These are phyloP conservation scores for Phytophthora tubulina DNA, from an alignment of 352 stramenopile genomes.

Conservation along the genomic window DNA sequence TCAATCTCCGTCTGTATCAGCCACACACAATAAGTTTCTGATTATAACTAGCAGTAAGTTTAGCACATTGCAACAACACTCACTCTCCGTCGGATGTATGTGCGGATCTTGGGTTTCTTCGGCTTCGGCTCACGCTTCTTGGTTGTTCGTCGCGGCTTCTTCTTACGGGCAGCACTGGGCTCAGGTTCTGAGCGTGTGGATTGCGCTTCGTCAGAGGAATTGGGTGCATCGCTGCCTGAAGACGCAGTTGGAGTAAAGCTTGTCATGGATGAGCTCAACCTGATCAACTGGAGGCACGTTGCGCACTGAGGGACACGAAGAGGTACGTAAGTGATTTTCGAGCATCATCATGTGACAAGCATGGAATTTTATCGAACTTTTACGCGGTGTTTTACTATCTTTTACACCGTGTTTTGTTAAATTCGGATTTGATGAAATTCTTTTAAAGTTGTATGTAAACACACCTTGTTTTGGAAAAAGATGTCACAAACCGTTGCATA, in stretches of 20 bases:
- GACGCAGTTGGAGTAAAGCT: background rate
- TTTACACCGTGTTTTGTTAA: no score
- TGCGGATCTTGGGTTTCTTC: slow-evolving; percentile 36
- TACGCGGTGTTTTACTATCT: no score
- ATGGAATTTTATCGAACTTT: no score
- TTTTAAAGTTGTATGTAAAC: no score
- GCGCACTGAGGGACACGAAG: background rate
- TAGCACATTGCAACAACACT: background rate
- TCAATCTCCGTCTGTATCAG: slow-evolving; percentile 36
- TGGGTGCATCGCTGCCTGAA: background rate
- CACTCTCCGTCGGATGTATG: slow-evolving; percentile 36
- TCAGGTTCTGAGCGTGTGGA: background rate
- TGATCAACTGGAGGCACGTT: background rate
- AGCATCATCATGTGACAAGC: slow-evolving; percentile 22
- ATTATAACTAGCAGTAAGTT: background rate
- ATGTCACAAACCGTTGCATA: no score
- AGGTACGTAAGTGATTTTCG: background rate
- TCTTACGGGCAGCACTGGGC: background rate
- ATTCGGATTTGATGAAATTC: no score
- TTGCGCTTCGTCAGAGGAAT: slow-evolving; percentile 16
- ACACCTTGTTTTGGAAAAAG: no score
- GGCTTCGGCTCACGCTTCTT: slow-evolving; percentile 22
- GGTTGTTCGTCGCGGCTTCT: slow-evolving; percentile 13
- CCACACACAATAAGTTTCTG: background rate
- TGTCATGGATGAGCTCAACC: no score